phyloP scores from a whole-genome alignment of 2,329 filamentous ascomycete genomes.

The Chalaropsis ovoidea region DNA sequence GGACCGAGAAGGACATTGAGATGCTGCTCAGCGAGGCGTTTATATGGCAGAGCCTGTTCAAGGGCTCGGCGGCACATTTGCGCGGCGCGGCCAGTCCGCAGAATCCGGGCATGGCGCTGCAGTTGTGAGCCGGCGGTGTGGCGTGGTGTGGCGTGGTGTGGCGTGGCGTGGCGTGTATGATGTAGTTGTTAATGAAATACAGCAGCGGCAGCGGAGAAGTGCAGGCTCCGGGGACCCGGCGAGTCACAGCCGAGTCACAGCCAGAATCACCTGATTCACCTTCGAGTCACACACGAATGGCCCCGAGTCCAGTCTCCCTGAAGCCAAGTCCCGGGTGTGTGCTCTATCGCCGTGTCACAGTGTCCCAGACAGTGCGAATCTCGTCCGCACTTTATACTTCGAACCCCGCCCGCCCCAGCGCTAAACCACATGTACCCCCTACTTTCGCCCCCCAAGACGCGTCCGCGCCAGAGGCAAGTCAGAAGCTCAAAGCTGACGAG shows the following conservation, averaged over 20 bases:
- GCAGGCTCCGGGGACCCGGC: no score
- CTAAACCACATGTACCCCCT: background rate
- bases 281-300: no score
- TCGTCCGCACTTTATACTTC: background rate
- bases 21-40: constrained; percentile 90
- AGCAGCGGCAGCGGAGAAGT: background rate
- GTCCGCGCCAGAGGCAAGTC: background rate
- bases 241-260: no score
- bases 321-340: no score
- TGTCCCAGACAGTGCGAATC: background rate
- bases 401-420: background rate
- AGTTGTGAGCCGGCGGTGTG: constrained; percentile 28
- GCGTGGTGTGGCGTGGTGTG: no score
- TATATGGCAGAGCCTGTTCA: constrained; percentile 97
- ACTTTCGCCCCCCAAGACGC: background rate
- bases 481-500: no score
- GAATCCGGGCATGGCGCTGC: constrained; percentile 36
- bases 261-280: no score
- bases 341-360: background rate
- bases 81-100: constrained; percentile 41
- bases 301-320: no score
- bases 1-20: constrained; percentile 98
- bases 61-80: constrained; percentile 85
- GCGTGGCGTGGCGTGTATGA: background rate
- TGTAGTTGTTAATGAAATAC: background rate